Base-by-base conservation (phyloP, 305 asterid genomes). In the Galium porrigens region DNA sequence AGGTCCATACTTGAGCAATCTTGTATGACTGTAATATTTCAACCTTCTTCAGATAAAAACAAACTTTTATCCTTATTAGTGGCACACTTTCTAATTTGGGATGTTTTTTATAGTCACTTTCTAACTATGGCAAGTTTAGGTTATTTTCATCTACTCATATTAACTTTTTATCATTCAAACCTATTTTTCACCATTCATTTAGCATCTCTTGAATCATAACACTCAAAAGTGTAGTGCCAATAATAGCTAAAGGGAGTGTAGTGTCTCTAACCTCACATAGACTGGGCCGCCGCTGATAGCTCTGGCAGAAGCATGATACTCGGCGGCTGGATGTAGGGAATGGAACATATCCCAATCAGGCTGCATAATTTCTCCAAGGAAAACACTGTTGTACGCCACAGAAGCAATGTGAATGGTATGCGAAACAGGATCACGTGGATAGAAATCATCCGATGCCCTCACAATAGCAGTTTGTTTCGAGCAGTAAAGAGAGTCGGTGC, bases 261-360 rank as follows among this genome's bases (percentile, higher is more conserved):
- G n/a, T 42, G n/a, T 22, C 18, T 5, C 33, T 65, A 60, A 84
- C 97, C 95, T 90, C 55, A 88, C 96, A 70, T 86, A 90, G 41
- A 90, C 82, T 54, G 95, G 87, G 14, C 96, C 97, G 59, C 95
- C 97, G 65, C 96, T 88, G 14, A 91, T 82, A 1, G 96, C 96
- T 71, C 96, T 69, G 30, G 97, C 97, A 0, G 97, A 91, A 46
- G 81, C 97, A 53, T 91, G 97, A 76, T 85, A 91, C 69, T 88
- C 97, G 0, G 96, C 96, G 0, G 87, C 94, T 0, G 92, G 92
- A 67, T 90, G 97, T 57, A 82, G 81, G 34, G 96, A 90, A 64
- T 90, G 97, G 80, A 90, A 90, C 97, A 90, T 90, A 54, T 90
- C 97, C 97, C 97, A 88, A 72, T 90, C 97, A 25, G 96, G 89